Evolutionary conservation across 1,139 yeast species (phyloP).

Genomic region (Pichia sp.): DNA sequence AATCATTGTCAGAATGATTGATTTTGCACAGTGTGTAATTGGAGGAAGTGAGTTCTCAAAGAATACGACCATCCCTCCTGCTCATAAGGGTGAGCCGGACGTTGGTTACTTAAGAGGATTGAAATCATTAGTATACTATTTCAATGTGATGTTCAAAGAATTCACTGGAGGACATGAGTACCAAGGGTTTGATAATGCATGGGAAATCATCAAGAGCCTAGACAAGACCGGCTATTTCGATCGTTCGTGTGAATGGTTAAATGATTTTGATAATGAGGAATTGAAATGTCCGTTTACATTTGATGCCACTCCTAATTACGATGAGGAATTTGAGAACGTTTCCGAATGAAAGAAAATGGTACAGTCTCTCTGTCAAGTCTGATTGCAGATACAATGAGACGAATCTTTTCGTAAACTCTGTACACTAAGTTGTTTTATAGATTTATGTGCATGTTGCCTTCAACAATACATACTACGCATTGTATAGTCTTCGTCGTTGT

Average conservation of each 20-base stretch:
- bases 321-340: constrained; percentile 21
- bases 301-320: constrained; percentile 18
- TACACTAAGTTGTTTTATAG: too few species aligned
- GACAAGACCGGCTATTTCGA: constrained; percentile 21
- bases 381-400: too few species aligned
- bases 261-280: constrained; percentile 37
- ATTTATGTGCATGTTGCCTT: too few species aligned
- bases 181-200: constrained; percentile 17
- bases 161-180: constrained; percentile 33
- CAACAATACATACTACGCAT: too few species aligned
- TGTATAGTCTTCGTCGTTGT: background rate
- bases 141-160: constrained; percentile 45
- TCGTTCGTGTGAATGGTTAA: constrained; percentile 40
- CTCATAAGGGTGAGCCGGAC: constrained; percentile 58
- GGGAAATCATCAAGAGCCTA: constrained; percentile 26
- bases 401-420: too few species aligned
- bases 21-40: constrained; percentile 93
- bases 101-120: constrained; percentile 82
- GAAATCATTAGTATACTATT: constrained; percentile 55
- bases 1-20: constrained; percentile 66
- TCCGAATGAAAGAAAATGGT: constrained; percentile 23
- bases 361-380: too few species aligned
- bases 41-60: constrained; percentile 42
- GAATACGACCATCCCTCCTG: constrained; percentile 56
- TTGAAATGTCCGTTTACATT: constrained; percentile 20